Conservation (phyloP, 352 stramenopile species). For the Globisporangium heterothallicum region DNA sequence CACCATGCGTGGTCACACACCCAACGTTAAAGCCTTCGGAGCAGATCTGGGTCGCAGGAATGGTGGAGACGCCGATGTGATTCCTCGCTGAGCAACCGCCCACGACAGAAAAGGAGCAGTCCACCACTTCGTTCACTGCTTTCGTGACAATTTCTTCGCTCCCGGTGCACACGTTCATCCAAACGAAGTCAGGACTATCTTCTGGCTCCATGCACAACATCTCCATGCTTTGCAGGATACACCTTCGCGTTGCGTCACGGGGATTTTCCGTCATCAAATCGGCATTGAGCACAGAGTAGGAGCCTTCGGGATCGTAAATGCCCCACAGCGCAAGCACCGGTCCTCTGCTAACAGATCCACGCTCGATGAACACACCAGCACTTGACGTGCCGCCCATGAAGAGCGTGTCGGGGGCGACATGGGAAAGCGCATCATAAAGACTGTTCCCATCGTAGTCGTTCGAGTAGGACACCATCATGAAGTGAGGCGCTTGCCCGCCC, state of each 20-base stretch:
- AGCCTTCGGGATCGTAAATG: slow-evolving; percentile 79
- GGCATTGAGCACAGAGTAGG: slow-evolving; percentile 71
- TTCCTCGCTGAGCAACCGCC: slow-evolving; percentile 43
- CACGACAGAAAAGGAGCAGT: slow-evolving; percentile 65
- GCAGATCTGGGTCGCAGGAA: slow-evolving; percentile 61
- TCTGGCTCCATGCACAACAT: slow-evolving; percentile 71
- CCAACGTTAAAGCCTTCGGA: slow-evolving; percentile 56
- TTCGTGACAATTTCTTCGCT: slow-evolving; percentile 64
- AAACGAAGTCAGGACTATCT: slow-evolving; percentile 76
- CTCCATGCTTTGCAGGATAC: slow-evolving; percentile 56
- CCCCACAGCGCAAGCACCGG: slow-evolving; percentile 68
- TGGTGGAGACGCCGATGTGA: slow-evolving; percentile 10
- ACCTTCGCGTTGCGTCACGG: slow-evolving; percentile 57
- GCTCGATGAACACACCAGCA: slow-evolving; percentile 51
- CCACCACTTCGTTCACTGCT: slow-evolving; percentile 66
- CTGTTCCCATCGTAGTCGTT: slow-evolving; percentile 43
- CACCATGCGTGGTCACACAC: slow-evolving; percentile 63
- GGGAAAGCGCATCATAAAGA: slow-evolving; percentile 56
- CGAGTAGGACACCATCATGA: slow-evolving; percentile 81
- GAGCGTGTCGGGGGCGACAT: slow-evolving; percentile 62
- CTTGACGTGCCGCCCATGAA: slow-evolving; percentile 80
- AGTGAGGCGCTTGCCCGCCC: slow-evolving; percentile 55
- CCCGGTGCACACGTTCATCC: slow-evolving; percentile 52
- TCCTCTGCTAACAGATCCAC: slow-evolving; percentile 26
- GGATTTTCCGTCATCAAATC: slow-evolving; percentile 52